Base-by-base conservation (phyloP, 2,329 filamentous ascomycete species). In the Fusarium hainanense region DNA sequence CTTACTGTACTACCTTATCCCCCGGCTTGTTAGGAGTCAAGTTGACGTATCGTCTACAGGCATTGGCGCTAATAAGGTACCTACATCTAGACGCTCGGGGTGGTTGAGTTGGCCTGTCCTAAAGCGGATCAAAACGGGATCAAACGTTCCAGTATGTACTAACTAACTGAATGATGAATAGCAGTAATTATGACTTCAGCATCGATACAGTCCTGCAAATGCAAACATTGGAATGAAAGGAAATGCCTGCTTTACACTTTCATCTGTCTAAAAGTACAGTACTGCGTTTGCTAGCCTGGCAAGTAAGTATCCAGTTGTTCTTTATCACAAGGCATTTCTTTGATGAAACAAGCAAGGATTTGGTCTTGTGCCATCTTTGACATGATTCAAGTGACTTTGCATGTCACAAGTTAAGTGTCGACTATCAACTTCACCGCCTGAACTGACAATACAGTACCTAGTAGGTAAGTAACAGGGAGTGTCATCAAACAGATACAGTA, bases 351-450 rank as follows among this genome's bases (percentile, higher is more conserved):
- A 43, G 56, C 40, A 44, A 30, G 28, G 28, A 14, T 14, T 30
- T 20, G 30, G 62, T 44, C 46, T 54, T 56, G 28, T 52, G 34
- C 37, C 37, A 54, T 70, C 54, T 54, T 70, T 65, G 50, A 65
- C 49, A 52, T 34, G 25, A 51, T 56, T 46, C 68, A 60, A 70
- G 59, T 70, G 68, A 71, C 68, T 55, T 61, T 55, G 42, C 42
- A 68, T 48, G 67, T 70, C 68, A 70, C 67, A 62, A 47, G 58
- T 70, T 56, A 23, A 25, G 32, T 37, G 18, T 25, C 23, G 18
- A 21, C 30, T 37, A 47, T 32, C 14, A 32, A 34, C 16, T 60
- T 58, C 54, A 66, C 54, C 61, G 47, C 54, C 52, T 65, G 43
- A 32, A 27, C 32, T 3, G 23, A 42, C 30, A 42, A n/a, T 28